Base-by-base conservation (phyloP, 176 grass and related monocot species). In the Pontederia paniculata region DNA sequence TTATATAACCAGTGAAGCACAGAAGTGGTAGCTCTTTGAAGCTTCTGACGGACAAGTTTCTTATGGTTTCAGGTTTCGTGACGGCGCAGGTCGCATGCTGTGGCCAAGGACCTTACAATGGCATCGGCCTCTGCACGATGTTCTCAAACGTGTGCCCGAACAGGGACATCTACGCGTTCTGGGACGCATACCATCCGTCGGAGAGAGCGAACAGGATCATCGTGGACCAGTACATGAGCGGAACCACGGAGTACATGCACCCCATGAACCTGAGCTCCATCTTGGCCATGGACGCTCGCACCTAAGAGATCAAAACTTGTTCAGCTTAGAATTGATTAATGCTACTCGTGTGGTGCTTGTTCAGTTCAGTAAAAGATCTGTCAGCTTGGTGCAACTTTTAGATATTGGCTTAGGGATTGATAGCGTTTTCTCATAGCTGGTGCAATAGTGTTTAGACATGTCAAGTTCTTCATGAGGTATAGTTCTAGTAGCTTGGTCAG, bases 261-360 rank as follows among this genome's bases (percentile, higher is more conserved):
- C 91, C 91, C 17, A 77, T 90, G 80, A 97, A 97, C 74, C 79
- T 97, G 28, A 87, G 80, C 69, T 84, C 91, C 65, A 68, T 97
- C 8, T 66, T 97, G 19, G 50, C 53, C 0, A 11, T 97, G 48
- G 91, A 97, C 31, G 18, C 58, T 2, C 48, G 55, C 1, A 71
- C 51, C 42, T 44, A 11, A 60, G n/a, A 37, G 7, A 6, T 6
- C 28, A 37, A 6, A 6, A 37, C 7, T 37, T 37, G 5, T 37
- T 37, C 28, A 37, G 28, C 7, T 37, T 37, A 37, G 28, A 37
- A 37, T 37, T 37, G 28, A 37, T 37, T 37, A 6, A 5, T 37
- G 28, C 28, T 37, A 37, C 28, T 37, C 28, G 28, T 37, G 28
- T 37, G 28, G 28, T 37, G n/a, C n/a, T 37, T 37, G 7, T 37